Conservation (phyloP, 345 rosid species). For the Geranium rotundifolium region DNA sequence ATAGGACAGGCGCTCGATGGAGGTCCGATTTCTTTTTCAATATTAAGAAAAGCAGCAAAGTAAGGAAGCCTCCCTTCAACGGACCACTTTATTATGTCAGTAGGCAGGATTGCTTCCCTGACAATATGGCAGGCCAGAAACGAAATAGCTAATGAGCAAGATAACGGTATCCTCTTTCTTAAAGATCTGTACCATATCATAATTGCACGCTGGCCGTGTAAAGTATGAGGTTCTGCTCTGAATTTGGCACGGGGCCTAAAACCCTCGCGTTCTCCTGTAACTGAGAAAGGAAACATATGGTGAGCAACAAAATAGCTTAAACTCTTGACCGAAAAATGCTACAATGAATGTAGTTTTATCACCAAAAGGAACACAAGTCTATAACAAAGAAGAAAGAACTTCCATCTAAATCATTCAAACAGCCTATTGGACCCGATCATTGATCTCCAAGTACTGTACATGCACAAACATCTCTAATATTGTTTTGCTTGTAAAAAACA, state of each 20-base stretch:
- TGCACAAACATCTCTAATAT: too few species aligned
- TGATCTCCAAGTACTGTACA: too few species aligned
- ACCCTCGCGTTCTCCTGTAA: conserved; percentile 8
- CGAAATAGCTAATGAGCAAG: conserved; percentile 53
- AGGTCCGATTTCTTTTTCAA: conserved; percentile 39
- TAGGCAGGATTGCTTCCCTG: conserved; percentile 56
- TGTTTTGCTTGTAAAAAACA: too few species aligned
- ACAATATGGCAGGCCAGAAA: conserved; percentile 66
- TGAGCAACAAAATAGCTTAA: background rate
- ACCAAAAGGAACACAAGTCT: too few species aligned
- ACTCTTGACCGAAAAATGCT: too few species aligned
- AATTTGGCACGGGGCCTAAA: conserved; percentile 12
- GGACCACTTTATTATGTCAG: conserved; percentile 63
- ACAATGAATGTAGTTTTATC: too few species aligned
- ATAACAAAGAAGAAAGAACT: too few species aligned
- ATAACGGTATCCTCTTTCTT: conserved; percentile 38
- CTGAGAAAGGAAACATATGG: background rate
- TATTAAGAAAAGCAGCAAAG: conserved; percentile 46
- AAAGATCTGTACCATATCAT: conserved; percentile 49
- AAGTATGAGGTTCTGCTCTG: conserved; percentile 36
- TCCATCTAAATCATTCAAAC: too few species aligned
- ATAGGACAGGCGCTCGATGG: conserved; percentile 51
- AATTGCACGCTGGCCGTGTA: conserved; percentile 49
- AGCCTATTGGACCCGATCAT: too few species aligned
- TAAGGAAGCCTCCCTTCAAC: conserved; percentile 65